Evolutionary conservation across 2,329 filamentous ascomycete genomes (phyloP).

Genomic region (Gaeumannomyces tritici): DNA sequence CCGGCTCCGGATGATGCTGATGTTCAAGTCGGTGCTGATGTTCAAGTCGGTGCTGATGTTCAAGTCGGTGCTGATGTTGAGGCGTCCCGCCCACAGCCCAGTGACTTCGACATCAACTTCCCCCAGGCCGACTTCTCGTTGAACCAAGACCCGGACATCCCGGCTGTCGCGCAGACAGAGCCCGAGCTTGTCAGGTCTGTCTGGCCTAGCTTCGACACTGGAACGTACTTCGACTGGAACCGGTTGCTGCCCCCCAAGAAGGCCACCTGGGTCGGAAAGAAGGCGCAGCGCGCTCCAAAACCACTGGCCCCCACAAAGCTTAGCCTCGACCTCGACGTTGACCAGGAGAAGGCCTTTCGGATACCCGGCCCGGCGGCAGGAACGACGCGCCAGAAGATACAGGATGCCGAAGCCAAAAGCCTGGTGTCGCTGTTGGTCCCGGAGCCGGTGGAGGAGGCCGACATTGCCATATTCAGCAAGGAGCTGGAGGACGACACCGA

Average conservation of each 20-base stretch:
- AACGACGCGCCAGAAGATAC: constrained; percentile 45
- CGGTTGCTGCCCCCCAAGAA: constrained; percentile 75
- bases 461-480: constrained; percentile 27
- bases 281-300: constrained; percentile 70
- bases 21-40: neutral
- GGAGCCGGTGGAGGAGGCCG: constrained; percentile 30
- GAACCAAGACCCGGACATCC: constrained; percentile 54
- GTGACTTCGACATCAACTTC: constrained; percentile 25
- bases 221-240: constrained; percentile 68
- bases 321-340: constrained; percentile 73
- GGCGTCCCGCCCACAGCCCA: neutral
- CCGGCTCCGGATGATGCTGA: neutral
- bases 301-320: constrained; percentile 79
- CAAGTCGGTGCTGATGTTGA: neutral
- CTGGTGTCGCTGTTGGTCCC: constrained; percentile 30
- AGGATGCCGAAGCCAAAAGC: constrained; percentile 38
- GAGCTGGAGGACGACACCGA: constrained; percentile 40
- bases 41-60: neutral
- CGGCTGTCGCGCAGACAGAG: constrained; percentile 61
- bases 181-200: constrained; percentile 69
- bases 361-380: constrained; percentile 52
- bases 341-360: constrained; percentile 79
- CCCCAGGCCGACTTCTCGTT: constrained; percentile 30
- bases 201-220: constrained; percentile 72
- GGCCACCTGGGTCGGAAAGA: constrained; percentile 69